Conservation (phyloP, 805 yeast species). For the Wickerhamiella azymoides region DNA sequence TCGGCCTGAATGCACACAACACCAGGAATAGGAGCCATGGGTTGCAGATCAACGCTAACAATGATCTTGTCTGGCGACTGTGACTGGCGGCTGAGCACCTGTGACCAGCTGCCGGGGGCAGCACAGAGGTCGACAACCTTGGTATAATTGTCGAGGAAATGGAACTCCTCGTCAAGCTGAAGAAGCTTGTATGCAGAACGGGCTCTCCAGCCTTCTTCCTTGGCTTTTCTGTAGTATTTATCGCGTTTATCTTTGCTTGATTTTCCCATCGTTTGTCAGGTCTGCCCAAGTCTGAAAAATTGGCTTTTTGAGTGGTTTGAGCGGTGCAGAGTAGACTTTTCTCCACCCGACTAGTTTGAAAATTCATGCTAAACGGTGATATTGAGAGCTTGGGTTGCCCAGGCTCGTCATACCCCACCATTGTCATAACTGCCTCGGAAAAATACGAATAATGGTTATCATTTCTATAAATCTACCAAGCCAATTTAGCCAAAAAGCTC, state of each 20-base stretch:
- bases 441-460: not conserved
- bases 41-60: conserved; percentile 91
- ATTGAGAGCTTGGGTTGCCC: too few relatives aligned
- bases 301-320: too few relatives aligned
- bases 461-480: conserved; percentile 29
- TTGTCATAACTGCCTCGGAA: too few relatives aligned
- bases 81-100: conserved; percentile 60
- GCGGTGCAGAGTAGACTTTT: too few relatives aligned
- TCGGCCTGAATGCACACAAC: conserved; percentile 90
- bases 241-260: conserved; percentile 91
- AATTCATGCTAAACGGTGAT: too few relatives aligned
- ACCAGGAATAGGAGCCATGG: conserved; percentile 91
- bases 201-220: conserved; percentile 97
- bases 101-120: conserved; percentile 79
- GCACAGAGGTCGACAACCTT: conserved; percentile 83
- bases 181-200: conserved; percentile 88
- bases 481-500: conserved; percentile 27
- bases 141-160: conserved; percentile 52
- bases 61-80: conserved; percentile 45
- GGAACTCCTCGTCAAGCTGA: conserved; percentile 83
- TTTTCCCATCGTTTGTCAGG: conserved; percentile 57
- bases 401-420: too few relatives aligned
- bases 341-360: too few relatives aligned
- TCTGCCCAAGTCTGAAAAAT: not conserved
- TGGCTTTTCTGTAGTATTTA: conserved; percentile 72